A percentile compares a stretch with the other conserved stretches of the same genome.
These are phyloP conservation scores for Leccinum idahoense DNA, from an alignment of 1,284 basidiomycete genomes.

Conservation along the genomic window DNA sequence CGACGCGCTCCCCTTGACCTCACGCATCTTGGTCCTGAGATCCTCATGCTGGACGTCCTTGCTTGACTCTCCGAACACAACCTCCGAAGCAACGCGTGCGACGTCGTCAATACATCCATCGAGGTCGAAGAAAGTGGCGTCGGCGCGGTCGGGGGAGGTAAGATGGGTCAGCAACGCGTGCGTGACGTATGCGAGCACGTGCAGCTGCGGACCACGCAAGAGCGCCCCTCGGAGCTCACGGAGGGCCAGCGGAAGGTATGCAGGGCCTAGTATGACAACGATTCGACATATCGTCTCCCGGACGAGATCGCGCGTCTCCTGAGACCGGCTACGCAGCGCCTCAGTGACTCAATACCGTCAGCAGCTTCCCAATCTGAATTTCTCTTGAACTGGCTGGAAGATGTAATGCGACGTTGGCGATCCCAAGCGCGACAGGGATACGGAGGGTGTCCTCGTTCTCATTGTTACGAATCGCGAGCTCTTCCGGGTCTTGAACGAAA, in stretches of 20 bases:
- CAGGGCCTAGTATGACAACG: constrained; percentile 67
- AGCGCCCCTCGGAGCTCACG: constrained; percentile 82
- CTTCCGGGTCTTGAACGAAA: constrained; percentile 87
- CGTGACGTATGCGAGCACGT: constrained; percentile 82
- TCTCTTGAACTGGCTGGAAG: constrained; percentile 71
- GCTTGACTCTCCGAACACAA: constrained; percentile 91
- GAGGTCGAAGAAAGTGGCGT: constrained; percentile 51
- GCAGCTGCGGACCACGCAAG: constrained; percentile 88
- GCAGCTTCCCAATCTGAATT: constrained; percentile 71
- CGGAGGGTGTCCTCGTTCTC: constrained; percentile 81
- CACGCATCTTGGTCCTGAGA: constrained; percentile 92
- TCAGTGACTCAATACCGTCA: constrained; percentile 78
- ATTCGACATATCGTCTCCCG: constrained; percentile 86
- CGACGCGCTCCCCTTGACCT: constrained; percentile 76
- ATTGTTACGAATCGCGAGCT: constrained; percentile 84
- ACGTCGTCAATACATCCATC: constrained; percentile 78
- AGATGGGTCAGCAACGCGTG: constrained; percentile 83
- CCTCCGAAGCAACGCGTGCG: constrained; percentile 82
- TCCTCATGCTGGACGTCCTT: constrained; percentile 88
- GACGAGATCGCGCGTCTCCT: constrained; percentile 88
- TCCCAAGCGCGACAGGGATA: constrained; percentile 86
- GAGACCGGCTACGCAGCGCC: constrained; percentile 80
- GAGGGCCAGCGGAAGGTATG: constrained; percentile 71
- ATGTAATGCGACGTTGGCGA: constrained; percentile 80
- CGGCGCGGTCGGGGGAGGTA: constrained; percentile 52